Percentiles rank a stretch among this genome's conserved stretches.
phyloP scores from a whole-genome alignment of 2,329 filamentous ascomycete species.

The Venturia pyrina region DNA sequence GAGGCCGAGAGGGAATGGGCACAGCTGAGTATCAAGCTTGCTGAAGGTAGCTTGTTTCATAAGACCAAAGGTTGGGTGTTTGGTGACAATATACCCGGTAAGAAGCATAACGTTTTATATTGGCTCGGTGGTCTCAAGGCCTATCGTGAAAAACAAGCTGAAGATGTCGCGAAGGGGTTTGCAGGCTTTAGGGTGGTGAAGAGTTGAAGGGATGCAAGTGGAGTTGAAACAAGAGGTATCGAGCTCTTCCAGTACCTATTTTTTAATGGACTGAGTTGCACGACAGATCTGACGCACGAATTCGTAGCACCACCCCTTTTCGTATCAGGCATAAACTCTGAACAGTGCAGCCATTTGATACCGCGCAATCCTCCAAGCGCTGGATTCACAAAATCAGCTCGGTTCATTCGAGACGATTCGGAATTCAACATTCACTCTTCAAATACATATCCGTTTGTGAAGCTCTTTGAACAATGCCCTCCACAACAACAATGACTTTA shows the following conservation, averaged over 20 bases:
- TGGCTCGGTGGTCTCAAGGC: background rate
- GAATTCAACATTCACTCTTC: background rate
- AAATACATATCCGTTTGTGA: background rate
- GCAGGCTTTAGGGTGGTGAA: background rate
- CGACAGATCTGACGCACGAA: background rate
- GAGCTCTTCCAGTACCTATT: background rate
- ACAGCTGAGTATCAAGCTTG: background rate
- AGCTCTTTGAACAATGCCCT: background rate
- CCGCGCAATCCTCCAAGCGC: background rate
- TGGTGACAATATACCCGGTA: conserved; percentile 9
- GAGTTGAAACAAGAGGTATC: background rate
- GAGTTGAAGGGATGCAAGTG: background rate
- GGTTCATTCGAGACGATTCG: background rate
- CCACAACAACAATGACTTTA: background rate
- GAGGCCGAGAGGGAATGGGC: conserved; percentile 3
- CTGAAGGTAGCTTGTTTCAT: background rate
- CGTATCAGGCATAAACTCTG: too few species aligned
- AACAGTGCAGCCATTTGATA: background rate
- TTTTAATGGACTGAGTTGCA: background rate
- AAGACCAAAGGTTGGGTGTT: conserved; percentile 1
- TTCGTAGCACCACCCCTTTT: background rate
- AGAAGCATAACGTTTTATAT: background rate
- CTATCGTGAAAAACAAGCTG: background rate
- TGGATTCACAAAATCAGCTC: background rate
- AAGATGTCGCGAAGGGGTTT: background rate